A percentile compares a stretch with the other conserved stretches of the same genome.
Conservation (phyloP, 441 rosid genomes). For the Erodium trifolium region DNA sequence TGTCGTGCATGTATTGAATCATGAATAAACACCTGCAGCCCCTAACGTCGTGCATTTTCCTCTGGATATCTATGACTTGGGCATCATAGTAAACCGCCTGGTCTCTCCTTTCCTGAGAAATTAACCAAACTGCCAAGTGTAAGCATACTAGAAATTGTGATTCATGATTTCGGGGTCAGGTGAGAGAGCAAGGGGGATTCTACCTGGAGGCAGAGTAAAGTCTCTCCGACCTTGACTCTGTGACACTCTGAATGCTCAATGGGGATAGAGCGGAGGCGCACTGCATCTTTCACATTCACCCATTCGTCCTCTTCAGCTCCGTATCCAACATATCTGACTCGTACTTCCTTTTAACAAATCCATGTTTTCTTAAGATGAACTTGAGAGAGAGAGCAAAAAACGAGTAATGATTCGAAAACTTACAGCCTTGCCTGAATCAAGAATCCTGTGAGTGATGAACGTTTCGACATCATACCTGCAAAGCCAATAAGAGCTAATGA, state of each 20-base stretch:
- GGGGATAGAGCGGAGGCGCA: slow-evolving; percentile 54
- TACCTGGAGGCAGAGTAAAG: slow-evolving; percentile 58
- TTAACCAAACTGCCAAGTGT: neutral
- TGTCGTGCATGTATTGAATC: slow-evolving; percentile 45
- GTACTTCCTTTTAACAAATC: slow-evolving; percentile 47
- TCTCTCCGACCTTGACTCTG: slow-evolving; percentile 44
- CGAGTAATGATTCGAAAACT: slow-evolving; percentile 21
- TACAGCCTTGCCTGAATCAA: slow-evolving; percentile 51
- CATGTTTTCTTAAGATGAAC: slow-evolving; percentile 21
- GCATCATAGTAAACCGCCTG: slow-evolving; percentile 55
- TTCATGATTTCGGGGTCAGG: neutral
- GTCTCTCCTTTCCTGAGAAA: slow-evolving; percentile 45
- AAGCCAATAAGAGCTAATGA: slow-evolving; percentile 2
- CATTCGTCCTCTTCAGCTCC: slow-evolving; percentile 69
- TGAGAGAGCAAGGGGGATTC: neutral
- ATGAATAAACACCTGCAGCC: slow-evolving; percentile 60
- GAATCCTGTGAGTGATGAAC: slow-evolving; percentile 39
- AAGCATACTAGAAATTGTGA: neutral
- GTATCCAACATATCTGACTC: slow-evolving; percentile 56
- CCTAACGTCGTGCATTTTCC: slow-evolving; percentile 51
- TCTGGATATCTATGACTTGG: slow-evolving; percentile 39
- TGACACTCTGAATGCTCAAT: slow-evolving; percentile 50
- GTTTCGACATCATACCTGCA: slow-evolving; percentile 58
- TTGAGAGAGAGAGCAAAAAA: slow-evolving; percentile 7
- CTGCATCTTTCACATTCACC: slow-evolving; percentile 41